These are phyloP conservation scores for Volutella citrinella DNA, from an alignment of 2,329 filamentous ascomycete genomes.

Conservation along the genomic window DNA sequence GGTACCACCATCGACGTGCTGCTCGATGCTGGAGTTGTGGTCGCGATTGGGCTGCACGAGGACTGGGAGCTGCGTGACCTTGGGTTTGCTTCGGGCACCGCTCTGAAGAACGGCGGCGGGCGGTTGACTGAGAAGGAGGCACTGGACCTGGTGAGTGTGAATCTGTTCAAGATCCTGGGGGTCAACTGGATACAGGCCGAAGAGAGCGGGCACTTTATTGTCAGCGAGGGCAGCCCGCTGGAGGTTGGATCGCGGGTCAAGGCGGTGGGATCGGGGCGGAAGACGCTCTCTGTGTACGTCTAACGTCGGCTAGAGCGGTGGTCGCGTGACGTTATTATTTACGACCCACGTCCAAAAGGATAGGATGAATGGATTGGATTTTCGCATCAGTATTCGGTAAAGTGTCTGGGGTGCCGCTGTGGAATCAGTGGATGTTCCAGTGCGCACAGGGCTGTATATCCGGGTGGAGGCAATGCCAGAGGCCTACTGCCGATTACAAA, in stretches of 20 bases:
- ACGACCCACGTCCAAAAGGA: too few species aligned
- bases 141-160: conserved; percentile 53
- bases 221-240: conserved; percentile 62
- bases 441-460: too few species aligned
- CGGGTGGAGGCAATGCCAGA: too few species aligned
- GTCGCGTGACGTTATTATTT: neutral
- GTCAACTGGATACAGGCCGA: conserved; percentile 30
- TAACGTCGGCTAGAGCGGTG: conserved; percentile 9
- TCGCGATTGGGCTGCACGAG: conserved; percentile 58
- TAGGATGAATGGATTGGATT: too few species aligned
- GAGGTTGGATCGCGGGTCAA: conserved; percentile 55
- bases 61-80: conserved; percentile 62
- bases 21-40: conserved; percentile 54
- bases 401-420: too few species aligned
- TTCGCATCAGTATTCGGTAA: too few species aligned
- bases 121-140: conserved; percentile 52
- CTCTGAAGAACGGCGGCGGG: conserved; percentile 53
- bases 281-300: conserved; percentile 34
- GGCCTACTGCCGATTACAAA: conserved; percentile 10
- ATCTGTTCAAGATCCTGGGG: conserved; percentile 57
- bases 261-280: conserved; percentile 42
- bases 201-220: conserved; percentile 50
- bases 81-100: conserved; percentile 58
- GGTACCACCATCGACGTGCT: conserved; percentile 59
- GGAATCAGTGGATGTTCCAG: too few species aligned